phyloP scores from a whole-genome alignment of 208 protist species.

The Trichomonas tenax region DNA sequence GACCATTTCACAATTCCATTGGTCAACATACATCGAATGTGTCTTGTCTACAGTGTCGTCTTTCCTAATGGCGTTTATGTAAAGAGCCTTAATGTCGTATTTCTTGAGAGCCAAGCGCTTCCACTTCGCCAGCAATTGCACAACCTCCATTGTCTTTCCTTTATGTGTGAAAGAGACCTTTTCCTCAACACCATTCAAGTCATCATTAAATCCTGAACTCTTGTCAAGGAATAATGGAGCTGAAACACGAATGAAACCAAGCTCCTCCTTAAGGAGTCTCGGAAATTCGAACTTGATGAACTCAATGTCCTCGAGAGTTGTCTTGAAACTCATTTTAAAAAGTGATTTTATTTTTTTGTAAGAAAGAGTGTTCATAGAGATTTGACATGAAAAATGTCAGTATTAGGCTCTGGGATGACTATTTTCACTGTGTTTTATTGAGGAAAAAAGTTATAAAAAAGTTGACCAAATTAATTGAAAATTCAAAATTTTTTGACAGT shows the following conservation, averaged over 20 bases:
- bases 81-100: constrained; percentile 30
- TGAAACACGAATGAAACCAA: background rate
- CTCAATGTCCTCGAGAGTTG: background rate
- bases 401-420: no score
- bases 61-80: constrained; percentile 39
- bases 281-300: background rate
- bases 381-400: no score
- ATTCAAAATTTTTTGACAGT: no score
- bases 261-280: background rate
- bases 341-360: no score
- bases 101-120: constrained; percentile 30
- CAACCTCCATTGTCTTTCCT: constrained; percentile 24
- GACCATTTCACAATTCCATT: constrained; percentile 45
- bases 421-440: no score
- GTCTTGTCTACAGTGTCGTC: constrained; percentile 38
- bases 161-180: background rate
- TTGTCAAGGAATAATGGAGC: background rate
- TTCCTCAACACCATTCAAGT: background rate
- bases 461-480: no score
- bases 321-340: background rate
- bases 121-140: constrained; percentile 40
- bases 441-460: no score
- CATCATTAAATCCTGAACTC: background rate
- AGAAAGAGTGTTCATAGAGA: no score
- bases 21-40: constrained; percentile 44